Base-by-base conservation (phyloP, 345 rosid genomes). In the Firmiana major region DNA sequence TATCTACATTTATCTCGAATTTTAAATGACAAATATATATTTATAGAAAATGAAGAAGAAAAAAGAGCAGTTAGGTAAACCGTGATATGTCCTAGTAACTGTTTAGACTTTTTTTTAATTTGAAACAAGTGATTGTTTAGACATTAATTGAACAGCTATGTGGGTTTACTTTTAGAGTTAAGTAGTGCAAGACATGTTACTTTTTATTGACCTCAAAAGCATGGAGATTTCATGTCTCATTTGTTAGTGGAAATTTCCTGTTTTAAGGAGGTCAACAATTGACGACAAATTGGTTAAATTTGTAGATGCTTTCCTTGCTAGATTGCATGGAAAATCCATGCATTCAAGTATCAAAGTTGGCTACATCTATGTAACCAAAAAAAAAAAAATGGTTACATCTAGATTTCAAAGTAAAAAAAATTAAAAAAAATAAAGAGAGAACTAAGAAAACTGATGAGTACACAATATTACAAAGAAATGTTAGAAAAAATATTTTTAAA, bases 231-330 rank as follows among this genome's bases (percentile, higher is more conserved):
- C 70, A 54, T 60, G 51, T 63, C 75, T 75, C 43, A 24, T 2
- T 51, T 54, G 67, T 15, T 68, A 76, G 82, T 78, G 82, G 78
- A 66, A 80, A 58, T 79, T 72, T 75, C 59, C 86, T 81, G 74
- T 68, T 49, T 21, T 21, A 8, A n/a, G 38, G 73, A 74, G 82
- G 85, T 84, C 89, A 81, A 77, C 84, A 71, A 66, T 74, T 77
- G 72, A 78, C 73, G 84, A 86, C 89, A 84, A 80, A 42, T 48
- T 15, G 42, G 42, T 48, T 26, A 49, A 48, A 26, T 45, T 28
- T 48, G 9, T 54, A 62, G 46, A n/a, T 26, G 71, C 12, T 45
- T 53, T 10, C 16, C 26, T 46, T 59, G 71, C 36, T 53, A 46
- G 46, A 53, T 78, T 74, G 73, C 60, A 77, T 55, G 59, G 48